Base-by-base conservation (phyloP, 768 basidiomycete species). In the Dendrothele bispora region DNA sequence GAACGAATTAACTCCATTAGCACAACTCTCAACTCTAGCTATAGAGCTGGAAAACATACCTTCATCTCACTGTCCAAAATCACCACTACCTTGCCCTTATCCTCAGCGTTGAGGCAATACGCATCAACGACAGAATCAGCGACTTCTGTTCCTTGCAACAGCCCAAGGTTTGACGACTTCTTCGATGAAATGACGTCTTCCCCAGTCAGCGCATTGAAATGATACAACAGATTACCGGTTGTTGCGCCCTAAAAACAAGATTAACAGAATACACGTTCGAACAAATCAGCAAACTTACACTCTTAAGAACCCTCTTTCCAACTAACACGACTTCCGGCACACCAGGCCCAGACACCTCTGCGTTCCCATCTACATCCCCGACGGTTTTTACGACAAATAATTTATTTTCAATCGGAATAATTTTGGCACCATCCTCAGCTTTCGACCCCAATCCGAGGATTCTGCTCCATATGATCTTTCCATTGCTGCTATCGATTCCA, bases 191-290 rank as follows among this genome's bases (percentile, higher is more conserved):
- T 58, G 5, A 66, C 63, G 44, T 88, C 82, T n/a, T 75, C 73
- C n/a, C 90, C 90, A 0, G 86, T 91, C n/a, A 89, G 56, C 1
- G 88, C 84, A 52, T 91, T 77, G 26, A 93, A 67, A 43, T 89
- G 86, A 70, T 88, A 91, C 10, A 88, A 44, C 2, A 89, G 86
- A 0, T 88, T 90, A 51, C 88, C 85, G 7, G 82, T 74, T 35
- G 83, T 69, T 7, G 72, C 63, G 85, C 89, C 49, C 27, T 43
- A 26, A 41, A 32, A 35, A 39, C 34, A 37, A 37, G 46, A 26
- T 57, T 26, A 24, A 50, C 22, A 18, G 45, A 42, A 45, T 26
- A 18, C 25, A 36, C n/a, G 37, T 4, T 29, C 18, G 48, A 8
- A 4, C 24, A 43, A 42, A 43, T 20, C 7, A 43, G 48, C 42